These are phyloP conservation scores for Neurospora sp. DNA, from an alignment of 495 filamentous ascomycete species.

Conservation along the genomic window DNA sequence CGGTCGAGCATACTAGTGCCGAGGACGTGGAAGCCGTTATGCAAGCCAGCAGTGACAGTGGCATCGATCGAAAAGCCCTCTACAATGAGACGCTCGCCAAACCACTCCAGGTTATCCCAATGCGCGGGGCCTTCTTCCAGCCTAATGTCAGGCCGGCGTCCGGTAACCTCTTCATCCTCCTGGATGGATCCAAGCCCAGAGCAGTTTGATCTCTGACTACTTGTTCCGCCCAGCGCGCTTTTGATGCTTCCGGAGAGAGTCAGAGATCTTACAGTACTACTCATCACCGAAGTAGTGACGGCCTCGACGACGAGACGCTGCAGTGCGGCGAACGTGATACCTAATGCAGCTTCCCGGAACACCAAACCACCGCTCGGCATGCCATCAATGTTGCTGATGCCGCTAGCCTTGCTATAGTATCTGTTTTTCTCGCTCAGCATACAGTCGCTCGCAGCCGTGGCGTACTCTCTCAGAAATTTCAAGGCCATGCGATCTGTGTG, in stretches of 20 bases:
- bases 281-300: slow-evolving; percentile 23
- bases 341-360: slow-evolving; percentile 25
- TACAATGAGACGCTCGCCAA: slow-evolving; percentile 16
- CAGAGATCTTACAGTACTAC: slow-evolving; percentile 12
- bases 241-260: too few species aligned
- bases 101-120: slow-evolving; percentile 21
- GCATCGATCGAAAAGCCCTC: slow-evolving; percentile 22
- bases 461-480: slow-evolving; percentile 19
- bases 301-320: slow-evolving; percentile 22
- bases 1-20: slow-evolving; percentile 10
- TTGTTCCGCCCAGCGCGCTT: background rate
- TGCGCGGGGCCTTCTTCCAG: slow-evolving; percentile 14
- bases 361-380: background rate
- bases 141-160: background rate
- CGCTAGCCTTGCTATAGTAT: slow-evolving; percentile 9
- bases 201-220: background rate
- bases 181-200: slow-evolving; percentile 7
- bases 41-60: background rate
- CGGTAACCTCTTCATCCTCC: slow-evolving; percentile 3
- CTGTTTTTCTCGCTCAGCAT: slow-evolving; percentile 14
- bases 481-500: slow-evolving; percentile 25
- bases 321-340: slow-evolving; percentile 17
- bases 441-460: slow-evolving; percentile 9
- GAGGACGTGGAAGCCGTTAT: too few species aligned
- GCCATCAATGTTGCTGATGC: background rate